Base-by-base conservation (phyloP, 768 basidiomycete genomes). In the Termitomyces sp. region DNA sequence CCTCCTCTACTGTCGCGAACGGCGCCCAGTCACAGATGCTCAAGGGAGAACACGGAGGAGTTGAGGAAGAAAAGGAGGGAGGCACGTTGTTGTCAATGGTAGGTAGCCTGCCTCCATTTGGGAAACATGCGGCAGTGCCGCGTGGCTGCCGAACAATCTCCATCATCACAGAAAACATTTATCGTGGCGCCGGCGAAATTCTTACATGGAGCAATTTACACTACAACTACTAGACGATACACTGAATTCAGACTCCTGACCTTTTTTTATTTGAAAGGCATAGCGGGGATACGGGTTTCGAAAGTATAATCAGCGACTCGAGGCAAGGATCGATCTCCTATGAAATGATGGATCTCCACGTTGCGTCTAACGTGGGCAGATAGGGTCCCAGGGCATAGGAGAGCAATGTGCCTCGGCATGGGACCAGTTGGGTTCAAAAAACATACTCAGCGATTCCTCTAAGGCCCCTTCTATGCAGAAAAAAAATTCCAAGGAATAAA, bases 81-180 rank as follows among this genome's bases (percentile, higher is more conserved):
- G 55, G 62, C 59, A 60, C 59, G 62, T 60, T 60, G 62, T 62
- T 35, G 58, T 51, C 17, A 53, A 56, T 53, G 57, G n/a, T 54
- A 59, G 14, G 50, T 12, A 49, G 19, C 17, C 25, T 44, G 50
- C 29, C 35, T 47, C 56, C 58, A 57, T 59, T 57, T 57, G 52
- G 60, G 29, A 62, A 56, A 40, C 55, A 60, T 14, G 51, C 55
- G 55, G 29, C 41, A 31, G 19, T 57, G 49, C 56, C 55, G 46
- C 21, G 34, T 10, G 2, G 14, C 16, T 43, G 48, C 37, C 55
- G 34, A 46, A 45, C 25, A 40, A 31, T 16, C n/a, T n/a, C 17
- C 27, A 29, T 38, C 29, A 49, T 23, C 31, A 34, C 21, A 19
- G 4, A 19, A 48, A 48, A 43, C 29, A 29, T 29, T 16, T 45